phyloP scores from a whole-genome alignment of 2,329 filamentous ascomycete genomes.

The Aspergillus pseudoglaucus region DNA sequence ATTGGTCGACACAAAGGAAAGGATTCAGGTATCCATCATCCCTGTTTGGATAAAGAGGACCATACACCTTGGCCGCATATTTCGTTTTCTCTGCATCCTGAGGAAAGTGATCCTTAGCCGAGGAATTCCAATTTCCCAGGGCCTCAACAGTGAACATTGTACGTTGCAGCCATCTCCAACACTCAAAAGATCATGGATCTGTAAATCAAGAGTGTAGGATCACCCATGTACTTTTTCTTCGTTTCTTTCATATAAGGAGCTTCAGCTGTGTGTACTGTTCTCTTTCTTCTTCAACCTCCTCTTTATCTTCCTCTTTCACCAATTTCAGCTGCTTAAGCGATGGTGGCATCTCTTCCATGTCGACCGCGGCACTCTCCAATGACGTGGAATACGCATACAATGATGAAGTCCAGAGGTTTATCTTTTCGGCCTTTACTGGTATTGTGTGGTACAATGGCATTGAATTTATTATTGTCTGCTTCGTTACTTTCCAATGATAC shows the following conservation, averaged over 20 bases:
- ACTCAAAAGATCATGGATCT: no score
- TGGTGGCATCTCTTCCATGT: slow-evolving; percentile 13
- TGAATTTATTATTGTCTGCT: slow-evolving; percentile 31
- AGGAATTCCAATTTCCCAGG: no score
- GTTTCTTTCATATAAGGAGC: background rate
- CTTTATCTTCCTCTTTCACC: background rate
- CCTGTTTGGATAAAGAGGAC: background rate
- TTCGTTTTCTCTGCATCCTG: no score
- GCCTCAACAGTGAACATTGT: no score
- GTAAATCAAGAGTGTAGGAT: no score
- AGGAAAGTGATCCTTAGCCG: no score
- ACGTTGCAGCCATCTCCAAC: no score
- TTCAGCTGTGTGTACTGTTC: background rate
- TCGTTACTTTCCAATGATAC: slow-evolving; percentile 39
- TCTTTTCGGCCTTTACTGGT: slow-evolving; percentile 15
- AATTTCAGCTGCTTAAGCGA: slow-evolving; percentile 3
- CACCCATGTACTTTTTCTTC: background rate
- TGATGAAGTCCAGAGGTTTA: slow-evolving; percentile 3
- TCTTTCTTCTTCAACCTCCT: background rate
- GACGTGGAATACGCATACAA: background rate
- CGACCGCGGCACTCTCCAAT: slow-evolving; percentile 2
- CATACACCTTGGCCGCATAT: background rate
- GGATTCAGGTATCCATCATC: background rate
- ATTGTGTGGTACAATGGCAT: slow-evolving; percentile 20
- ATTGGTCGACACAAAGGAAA: background rate